Conservation (phyloP, 139 green algal species). For the Limnomonas spitsbergensis region DNA sequence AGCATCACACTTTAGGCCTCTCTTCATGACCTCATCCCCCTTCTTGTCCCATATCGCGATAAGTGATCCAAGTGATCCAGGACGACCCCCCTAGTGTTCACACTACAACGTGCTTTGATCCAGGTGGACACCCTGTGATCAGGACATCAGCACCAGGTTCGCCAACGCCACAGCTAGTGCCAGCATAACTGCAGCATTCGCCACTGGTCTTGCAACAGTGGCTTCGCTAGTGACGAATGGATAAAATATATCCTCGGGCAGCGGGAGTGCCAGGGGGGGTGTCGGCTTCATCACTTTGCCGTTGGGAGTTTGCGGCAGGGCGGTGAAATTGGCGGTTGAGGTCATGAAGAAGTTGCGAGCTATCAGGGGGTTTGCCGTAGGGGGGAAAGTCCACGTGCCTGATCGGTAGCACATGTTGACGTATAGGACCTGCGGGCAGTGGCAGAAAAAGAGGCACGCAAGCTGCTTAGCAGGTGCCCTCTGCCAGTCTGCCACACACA, state of each 20-base stretch:
- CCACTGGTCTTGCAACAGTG: no score
- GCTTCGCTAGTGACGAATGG: conserved; percentile 38
- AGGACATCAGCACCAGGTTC: no score
- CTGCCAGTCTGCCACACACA: background rate
- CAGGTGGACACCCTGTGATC: no score
- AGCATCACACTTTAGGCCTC: no score
- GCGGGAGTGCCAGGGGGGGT: conserved; percentile 35
- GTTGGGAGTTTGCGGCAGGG: conserved; percentile 4
- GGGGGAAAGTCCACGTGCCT: conserved; percentile 37
- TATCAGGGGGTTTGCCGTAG: background rate
- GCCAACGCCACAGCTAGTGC: no score
- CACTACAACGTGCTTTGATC: no score
- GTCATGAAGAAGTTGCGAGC: conserved; percentile 24
- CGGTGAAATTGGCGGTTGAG: conserved; percentile 30
- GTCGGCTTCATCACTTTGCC: conserved; percentile 23
- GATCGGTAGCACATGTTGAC: conserved; percentile 38
- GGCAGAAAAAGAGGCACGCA: background rate
- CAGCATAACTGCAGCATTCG: no score
- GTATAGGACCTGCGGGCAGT: conserved; percentile 35
- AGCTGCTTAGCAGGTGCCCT: background rate
- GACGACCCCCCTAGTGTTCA: no score
- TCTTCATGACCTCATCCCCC: no score
- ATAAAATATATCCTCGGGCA: conserved; percentile 52
- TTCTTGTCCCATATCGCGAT: no score
- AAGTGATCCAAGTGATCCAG: no score